These are phyloP conservation scores for Sequoia sempervirens DNA, from an alignment of 75 land plant species.

Conservation along the genomic window DNA sequence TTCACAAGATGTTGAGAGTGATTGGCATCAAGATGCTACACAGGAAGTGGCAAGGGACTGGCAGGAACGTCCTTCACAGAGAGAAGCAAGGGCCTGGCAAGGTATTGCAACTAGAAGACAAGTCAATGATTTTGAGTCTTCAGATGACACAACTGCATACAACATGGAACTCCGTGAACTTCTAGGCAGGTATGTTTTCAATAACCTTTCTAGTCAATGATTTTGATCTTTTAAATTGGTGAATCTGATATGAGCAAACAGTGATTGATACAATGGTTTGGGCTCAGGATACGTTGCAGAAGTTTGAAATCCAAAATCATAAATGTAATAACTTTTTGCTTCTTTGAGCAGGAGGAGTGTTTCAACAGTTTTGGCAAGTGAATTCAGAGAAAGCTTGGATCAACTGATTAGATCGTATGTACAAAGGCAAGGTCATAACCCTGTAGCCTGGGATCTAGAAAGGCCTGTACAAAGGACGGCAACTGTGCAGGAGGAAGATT, in stretches of 20 bases:
- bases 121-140: constrained; percentile 50
- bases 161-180: constrained; percentile 96
- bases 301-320: not conserved
- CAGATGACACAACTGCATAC: constrained; percentile 85
- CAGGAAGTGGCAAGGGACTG: constrained; percentile 26
- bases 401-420: constrained; percentile 86
- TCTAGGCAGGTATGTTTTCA: constrained; percentile 64
- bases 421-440: constrained; percentile 67
- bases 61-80: constrained; percentile 46
- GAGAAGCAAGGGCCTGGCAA: constrained; percentile 22
- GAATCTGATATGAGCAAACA: not conserved
- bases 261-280: not conserved
- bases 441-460: constrained; percentile 70
- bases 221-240: not conserved
- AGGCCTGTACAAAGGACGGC: not conserved
- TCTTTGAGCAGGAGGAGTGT: constrained; percentile 79
- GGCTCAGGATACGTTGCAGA: not conserved
- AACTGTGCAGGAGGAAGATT: constrained; percentile 22
- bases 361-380: constrained; percentile 90
- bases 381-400: constrained; percentile 89
- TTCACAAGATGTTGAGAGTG: constrained; percentile 19
- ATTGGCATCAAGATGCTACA: constrained; percentile 36
- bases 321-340: not conserved
- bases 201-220: not conserved
- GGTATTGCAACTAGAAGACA: constrained; percentile 36